These are phyloP conservation scores for Penicillium canescens DNA, from an alignment of 495 filamentous ascomycete genomes.

Conservation along the genomic window DNA sequence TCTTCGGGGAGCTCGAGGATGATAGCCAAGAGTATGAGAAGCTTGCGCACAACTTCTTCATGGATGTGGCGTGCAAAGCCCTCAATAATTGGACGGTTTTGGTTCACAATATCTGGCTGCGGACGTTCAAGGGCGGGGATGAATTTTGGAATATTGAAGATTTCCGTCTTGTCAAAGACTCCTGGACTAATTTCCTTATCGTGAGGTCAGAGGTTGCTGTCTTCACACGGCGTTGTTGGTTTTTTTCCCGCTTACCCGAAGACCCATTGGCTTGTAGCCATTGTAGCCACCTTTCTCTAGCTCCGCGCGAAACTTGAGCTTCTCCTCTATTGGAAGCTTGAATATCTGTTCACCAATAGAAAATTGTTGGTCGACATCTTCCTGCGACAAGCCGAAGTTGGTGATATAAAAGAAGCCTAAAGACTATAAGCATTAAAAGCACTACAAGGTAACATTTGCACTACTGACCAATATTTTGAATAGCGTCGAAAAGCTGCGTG, in stretches of 20 bases:
- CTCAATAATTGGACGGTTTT: constrained; percentile 44
- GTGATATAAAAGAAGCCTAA: constrained; percentile 51
- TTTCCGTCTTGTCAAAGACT: constrained; percentile 53
- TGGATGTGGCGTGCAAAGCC: constrained; percentile 48
- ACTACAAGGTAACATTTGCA: background rate
- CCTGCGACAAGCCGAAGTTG: constrained; percentile 49
- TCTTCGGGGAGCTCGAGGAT: constrained; percentile 55
- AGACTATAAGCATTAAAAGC: background rate
- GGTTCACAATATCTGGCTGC: constrained; percentile 43
- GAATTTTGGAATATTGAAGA: constrained; percentile 57
- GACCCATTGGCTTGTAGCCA: constrained; percentile 27
- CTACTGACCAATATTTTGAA: constrained; percentile 12
- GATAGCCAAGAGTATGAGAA: constrained; percentile 49
- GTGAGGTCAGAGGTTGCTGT: constrained; percentile 4
- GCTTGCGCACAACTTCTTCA: constrained; percentile 42
- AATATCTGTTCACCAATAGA: constrained; percentile 49
- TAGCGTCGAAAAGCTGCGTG: constrained; percentile 48
- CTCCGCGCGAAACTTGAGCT: constrained; percentile 45
- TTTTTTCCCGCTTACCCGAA: background rate
- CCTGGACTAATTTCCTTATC: constrained; percentile 26
- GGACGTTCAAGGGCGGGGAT: constrained; percentile 40
- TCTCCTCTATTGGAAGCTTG: constrained; percentile 51
- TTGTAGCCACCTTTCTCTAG: constrained; percentile 49
- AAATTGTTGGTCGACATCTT: constrained; percentile 53
- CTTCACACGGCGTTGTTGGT: background rate